These are phyloP conservation scores for Tetrapisispora pingtungensis DNA, from an alignment of 805 yeast genomes.

Conservation along the genomic window DNA sequence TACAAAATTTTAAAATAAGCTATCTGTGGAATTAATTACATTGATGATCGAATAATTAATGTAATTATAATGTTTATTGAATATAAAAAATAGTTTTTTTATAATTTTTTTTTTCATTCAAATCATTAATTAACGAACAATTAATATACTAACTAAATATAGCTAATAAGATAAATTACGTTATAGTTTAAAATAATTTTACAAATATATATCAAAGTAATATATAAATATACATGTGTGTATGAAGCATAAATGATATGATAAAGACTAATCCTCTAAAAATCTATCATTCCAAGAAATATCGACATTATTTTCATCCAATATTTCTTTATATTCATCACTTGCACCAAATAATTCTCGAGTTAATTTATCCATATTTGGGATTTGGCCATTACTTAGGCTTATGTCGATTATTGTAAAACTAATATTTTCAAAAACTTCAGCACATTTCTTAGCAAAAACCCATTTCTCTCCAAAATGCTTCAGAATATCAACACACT, in stretches of 20 bases:
- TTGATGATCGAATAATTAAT: too few species aligned
- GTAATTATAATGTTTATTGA: too few species aligned
- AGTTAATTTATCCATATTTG: slow-evolving; percentile 33
- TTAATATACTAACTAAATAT: too few species aligned
- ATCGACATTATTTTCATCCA: slow-evolving; percentile 38
- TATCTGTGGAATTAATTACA: too few species aligned
- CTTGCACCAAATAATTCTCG: slow-evolving; percentile 36
- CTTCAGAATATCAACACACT: slow-evolving; percentile 37
- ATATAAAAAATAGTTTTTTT: too few species aligned
- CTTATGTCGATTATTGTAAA: slow-evolving; percentile 39
- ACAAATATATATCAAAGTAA: too few species aligned
- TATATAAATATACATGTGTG: not conserved
- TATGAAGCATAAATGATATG: not conserved
- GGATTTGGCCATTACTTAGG: slow-evolving; percentile 30
- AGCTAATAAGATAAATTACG: too few species aligned
- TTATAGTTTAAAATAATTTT: too few species aligned
- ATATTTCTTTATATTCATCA: slow-evolving; percentile 37
- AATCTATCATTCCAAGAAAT: slow-evolving; percentile 33
- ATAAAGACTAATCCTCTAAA: not conserved
- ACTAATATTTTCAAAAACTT: slow-evolving; percentile 35
- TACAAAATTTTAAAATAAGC: too few species aligned
- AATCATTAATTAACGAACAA: too few species aligned
- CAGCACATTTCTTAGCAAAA: slow-evolving; percentile 36
- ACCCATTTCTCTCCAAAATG: slow-evolving; percentile 40
- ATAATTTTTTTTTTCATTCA: too few species aligned